These are phyloP conservation scores for Pugionium cornutum DNA, from an alignment of 345 rosid species.

Conservation along the genomic window DNA sequence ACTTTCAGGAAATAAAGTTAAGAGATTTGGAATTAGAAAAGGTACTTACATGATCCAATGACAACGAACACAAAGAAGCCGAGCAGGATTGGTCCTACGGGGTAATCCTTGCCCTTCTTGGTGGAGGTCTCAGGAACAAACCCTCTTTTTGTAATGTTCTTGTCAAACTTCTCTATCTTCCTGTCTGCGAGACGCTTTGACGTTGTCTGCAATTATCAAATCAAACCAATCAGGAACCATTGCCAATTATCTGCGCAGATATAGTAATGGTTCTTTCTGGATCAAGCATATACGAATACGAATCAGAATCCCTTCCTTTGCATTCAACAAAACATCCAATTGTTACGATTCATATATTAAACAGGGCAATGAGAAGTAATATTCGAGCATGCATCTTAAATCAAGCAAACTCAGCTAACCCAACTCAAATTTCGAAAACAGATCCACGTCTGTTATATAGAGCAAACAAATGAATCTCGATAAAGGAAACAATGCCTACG, in stretches of 20 bases:
- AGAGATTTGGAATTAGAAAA: background rate
- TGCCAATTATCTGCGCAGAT: background rate
- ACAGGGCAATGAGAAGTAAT: background rate
- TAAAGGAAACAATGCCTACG: background rate
- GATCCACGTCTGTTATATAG: background rate
- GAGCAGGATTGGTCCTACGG: slow-evolving; percentile 88
- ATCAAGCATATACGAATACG: background rate
- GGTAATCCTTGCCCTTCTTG: slow-evolving; percentile 85
- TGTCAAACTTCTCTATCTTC: slow-evolving; percentile 79
- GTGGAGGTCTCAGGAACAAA: slow-evolving; percentile 77
- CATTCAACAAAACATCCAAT: background rate
- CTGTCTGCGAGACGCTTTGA: slow-evolving; percentile 84
- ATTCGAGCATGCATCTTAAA: background rate
- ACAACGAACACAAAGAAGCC: slow-evolving; percentile 94
- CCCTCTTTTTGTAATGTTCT: slow-evolving; percentile 86
- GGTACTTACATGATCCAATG: slow-evolving; percentile 82
- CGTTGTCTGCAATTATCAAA: slow-evolving; percentile 60
- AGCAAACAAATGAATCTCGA: background rate
- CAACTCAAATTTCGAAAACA: background rate
- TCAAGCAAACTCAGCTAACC: slow-evolving; percentile 3
- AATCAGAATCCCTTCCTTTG: background rate
- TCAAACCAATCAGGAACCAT: background rate
- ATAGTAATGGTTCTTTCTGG: background rate
- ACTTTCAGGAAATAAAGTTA: background rate
- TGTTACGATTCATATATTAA: background rate